Evolutionary conservation across 169 alveolate genomes (phyloP).

Genomic region (Plasmodium coatneyi): DNA sequence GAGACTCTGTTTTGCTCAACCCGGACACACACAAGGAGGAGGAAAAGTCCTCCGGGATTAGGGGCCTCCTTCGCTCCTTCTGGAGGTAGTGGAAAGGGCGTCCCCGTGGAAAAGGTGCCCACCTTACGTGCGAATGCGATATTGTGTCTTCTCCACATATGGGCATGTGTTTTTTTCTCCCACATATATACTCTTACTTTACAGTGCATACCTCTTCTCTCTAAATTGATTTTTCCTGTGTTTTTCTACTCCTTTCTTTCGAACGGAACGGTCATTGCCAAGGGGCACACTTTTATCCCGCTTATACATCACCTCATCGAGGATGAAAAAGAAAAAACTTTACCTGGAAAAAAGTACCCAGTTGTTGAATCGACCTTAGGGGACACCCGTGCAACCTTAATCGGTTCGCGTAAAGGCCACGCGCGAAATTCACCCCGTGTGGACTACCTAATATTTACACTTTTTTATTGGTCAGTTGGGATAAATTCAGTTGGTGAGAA

Average conservation of each 20-base stretch:
- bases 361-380: not conserved
- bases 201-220: not conserved
- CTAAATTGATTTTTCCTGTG: not conserved
- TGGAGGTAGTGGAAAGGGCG: slow-evolving; percentile 8
- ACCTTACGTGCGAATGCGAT: not conserved
- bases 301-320: not conserved
- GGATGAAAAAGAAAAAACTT: not conserved
- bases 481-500: not conserved
- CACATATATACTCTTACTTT: not conserved
- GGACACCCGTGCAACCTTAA: not conserved
- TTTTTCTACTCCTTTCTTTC: not conserved
- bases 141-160: not conserved
- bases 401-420: not conserved
- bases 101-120: not conserved
- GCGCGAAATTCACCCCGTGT: not conserved
- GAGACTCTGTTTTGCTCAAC: not conserved
- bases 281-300: not conserved
- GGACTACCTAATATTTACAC: not conserved
- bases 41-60: slow-evolving; percentile 17
- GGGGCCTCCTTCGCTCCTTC: slow-evolving; percentile 34
- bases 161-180: not conserved
- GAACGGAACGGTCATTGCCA: not conserved
- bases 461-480: not conserved
- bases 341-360: not conserved
- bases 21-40: slow-evolving; percentile 16